Percentiles rank a stretch among this genome's conserved stretches.
These are phyloP conservation scores for Platanus orientalis DNA, from an alignment of 164 flowering plant genomes.

Conservation along the genomic window DNA sequence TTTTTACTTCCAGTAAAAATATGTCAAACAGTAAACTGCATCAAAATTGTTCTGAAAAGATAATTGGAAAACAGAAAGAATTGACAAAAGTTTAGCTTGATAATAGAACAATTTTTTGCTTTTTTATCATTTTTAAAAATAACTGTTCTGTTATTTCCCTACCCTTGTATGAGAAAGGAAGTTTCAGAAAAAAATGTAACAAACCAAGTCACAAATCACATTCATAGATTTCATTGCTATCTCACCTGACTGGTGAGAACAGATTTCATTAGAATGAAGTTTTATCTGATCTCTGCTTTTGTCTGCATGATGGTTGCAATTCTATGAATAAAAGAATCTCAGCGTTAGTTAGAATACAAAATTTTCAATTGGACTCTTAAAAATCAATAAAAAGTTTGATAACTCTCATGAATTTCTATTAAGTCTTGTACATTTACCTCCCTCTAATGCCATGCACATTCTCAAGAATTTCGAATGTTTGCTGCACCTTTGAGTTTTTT, in stretches of 20 bases:
- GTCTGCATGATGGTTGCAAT: slow-evolving; percentile 31
- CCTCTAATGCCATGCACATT: slow-evolving; percentile 41
- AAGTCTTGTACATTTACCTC: slow-evolving; percentile 35
- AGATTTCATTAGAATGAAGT: neutral
- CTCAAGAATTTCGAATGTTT: slow-evolving; percentile 45
- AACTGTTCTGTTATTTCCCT: too few relatives aligned
- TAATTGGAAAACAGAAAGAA: neutral
- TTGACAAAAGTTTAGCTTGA: neutral
- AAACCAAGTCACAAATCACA: neutral
- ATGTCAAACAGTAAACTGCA: neutral
- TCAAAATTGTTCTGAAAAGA: neutral
- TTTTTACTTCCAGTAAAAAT: neutral
- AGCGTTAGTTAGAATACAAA: neutral
- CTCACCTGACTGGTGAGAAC: neutral
- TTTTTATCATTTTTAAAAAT: too few relatives aligned
- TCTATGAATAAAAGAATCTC: slow-evolving; percentile 27
- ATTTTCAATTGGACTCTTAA: neutral
- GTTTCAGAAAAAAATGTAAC: too few relatives aligned
- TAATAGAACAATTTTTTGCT: too few relatives aligned
- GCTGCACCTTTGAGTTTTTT: slow-evolving; percentile 43
- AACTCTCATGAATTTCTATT: neutral
- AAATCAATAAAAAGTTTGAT: neutral
- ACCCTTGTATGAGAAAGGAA: too few relatives aligned
- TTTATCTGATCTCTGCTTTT: slow-evolving; percentile 21
- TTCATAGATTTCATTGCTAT: neutral